Evolutionary conservation across 1,139 yeast genomes (phyloP), one percentile per base, ranked within the genome.

Genomic region (Kurtzmaniella quercitrusa): DNA sequence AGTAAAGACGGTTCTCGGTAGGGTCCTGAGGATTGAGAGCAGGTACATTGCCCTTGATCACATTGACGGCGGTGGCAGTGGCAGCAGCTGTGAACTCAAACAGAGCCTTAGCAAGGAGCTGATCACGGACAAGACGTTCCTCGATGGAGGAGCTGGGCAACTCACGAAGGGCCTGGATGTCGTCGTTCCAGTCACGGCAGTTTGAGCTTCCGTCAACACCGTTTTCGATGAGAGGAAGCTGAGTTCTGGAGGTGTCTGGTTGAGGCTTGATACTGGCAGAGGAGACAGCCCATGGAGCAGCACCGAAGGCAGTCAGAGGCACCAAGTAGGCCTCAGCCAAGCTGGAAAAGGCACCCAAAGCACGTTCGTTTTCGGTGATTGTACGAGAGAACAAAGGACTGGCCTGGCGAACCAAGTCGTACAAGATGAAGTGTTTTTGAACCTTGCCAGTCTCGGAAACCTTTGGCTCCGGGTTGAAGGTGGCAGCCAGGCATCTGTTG

Each of bases 151-250:
- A 57, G 39, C 70, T 71, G 23, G 88, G 81, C 49, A 89, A 71
- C 53, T 89, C 97, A 50, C 82, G 78, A 41, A 89, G 74, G 6
- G 88, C 73, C 67, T 93, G 98, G 55, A 83, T 81, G 54, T 93
- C 97, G 52, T 86, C 96, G 59, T 90, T 90, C 90, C 95, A 91
- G 55, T 90, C 96, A 54, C 83, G 80, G 46, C 70, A 75, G 29
- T 69, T 58, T 43, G 73, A 82, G 18, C 79, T 75, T 19, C 82
- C 83, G 52, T 80, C 85, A 23, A 75, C 72, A 27, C 86, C 87
- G 50, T 78, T 75, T 36, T 64, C 52, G 37, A 81, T 63, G 41
- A 70, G 65, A n/a, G 76, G 75, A 41, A 76, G 68, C 65, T 85
- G 94, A 40, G 80, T 66, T 55, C 84, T 74, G 15, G 86, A 81